Conservation (phyloP, 2,329 filamentous ascomycete genomes). For the Helotiales sp. region DNA sequence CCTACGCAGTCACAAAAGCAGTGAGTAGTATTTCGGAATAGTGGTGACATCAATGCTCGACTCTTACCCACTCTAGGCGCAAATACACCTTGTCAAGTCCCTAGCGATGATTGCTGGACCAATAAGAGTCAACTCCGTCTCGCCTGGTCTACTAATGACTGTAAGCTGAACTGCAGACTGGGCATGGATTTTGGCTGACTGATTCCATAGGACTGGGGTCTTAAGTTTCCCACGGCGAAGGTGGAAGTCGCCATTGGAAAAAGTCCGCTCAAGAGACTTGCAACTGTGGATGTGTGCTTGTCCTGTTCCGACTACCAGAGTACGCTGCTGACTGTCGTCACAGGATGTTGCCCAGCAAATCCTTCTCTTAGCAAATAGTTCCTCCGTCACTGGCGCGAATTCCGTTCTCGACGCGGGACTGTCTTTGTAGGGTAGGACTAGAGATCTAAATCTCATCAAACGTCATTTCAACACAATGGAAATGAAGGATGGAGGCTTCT, state of each 20-base stretch:
- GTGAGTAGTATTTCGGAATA: not conserved
- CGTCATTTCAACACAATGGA: no score
- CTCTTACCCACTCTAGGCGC: constrained; percentile 45
- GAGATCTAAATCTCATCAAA: no score
- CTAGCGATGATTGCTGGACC: constrained; percentile 54
- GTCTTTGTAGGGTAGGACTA: constrained; percentile 17
- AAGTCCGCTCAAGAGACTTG: constrained; percentile 23
- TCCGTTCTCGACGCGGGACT: constrained; percentile 49
- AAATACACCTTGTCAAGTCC: constrained; percentile 57
- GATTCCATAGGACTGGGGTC: constrained; percentile 27
- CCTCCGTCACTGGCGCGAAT: constrained; percentile 53
- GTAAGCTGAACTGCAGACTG: not conserved
- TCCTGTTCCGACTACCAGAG: not conserved
- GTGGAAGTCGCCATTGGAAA: constrained; percentile 21
- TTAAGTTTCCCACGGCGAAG: constrained; percentile 23
- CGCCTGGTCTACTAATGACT: constrained; percentile 43
- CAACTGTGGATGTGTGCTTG: constrained; percentile 24
- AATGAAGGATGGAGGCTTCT: no score
- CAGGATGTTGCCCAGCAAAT: constrained; percentile 56
- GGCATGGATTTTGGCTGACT: not conserved
- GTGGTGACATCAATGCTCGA: not conserved
- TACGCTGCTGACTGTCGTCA: not conserved
- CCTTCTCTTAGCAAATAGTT: constrained; percentile 47
- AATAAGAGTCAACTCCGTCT: constrained; percentile 60
- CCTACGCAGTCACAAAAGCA: constrained; percentile 77